phyloP scores from a whole-genome alignment of 2,329 filamentous ascomycete species.

The Zymoseptoria ardabiliae region DNA sequence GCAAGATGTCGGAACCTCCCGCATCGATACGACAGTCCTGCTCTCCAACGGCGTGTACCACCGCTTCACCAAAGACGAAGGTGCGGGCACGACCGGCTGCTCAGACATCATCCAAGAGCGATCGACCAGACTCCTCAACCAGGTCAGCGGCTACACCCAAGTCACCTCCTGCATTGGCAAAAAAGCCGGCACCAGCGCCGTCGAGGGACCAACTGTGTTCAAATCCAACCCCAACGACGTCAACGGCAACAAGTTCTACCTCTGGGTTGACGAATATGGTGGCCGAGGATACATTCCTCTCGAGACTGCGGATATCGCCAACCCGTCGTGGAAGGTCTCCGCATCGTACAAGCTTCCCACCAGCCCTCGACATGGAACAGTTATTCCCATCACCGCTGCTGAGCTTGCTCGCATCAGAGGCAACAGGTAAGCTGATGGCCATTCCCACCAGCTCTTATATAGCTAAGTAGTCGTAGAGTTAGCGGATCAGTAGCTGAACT shows the following conservation, averaged over 20 bases:
- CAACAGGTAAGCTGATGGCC: not conserved
- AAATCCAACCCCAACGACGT: conserved; percentile 44
- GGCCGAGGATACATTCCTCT: conserved; percentile 48
- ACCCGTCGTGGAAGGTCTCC: conserved; percentile 44
- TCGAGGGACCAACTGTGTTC: conserved; percentile 49
- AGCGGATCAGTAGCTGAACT: not conserved
- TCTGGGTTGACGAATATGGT: conserved; percentile 50
- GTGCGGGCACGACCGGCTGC: conserved; percentile 43
- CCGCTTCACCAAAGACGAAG: conserved; percentile 52
- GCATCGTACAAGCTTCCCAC: conserved; percentile 40
- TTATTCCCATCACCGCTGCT: conserved; percentile 44
- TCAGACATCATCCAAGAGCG: conserved; percentile 49
- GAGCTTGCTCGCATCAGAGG: conserved; percentile 29
- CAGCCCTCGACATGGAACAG: conserved; percentile 49
- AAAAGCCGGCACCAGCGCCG: conserved; percentile 42
- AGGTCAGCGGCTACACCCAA: conserved; percentile 38
- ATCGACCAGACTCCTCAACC: conserved; percentile 37
- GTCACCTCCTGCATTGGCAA: conserved; percentile 45
- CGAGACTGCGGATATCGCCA: conserved; percentile 44
- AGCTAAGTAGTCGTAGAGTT: not conserved
- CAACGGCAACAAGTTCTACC: conserved; percentile 48
- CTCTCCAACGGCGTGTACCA: conserved; percentile 39
- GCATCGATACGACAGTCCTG: conserved; percentile 49
- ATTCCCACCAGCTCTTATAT: not conserved
- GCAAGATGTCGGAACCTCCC: conserved; percentile 45